Conservation (phyloP, 192 early-diverging fungal genomes). For the Linderina pennispora region DNA sequence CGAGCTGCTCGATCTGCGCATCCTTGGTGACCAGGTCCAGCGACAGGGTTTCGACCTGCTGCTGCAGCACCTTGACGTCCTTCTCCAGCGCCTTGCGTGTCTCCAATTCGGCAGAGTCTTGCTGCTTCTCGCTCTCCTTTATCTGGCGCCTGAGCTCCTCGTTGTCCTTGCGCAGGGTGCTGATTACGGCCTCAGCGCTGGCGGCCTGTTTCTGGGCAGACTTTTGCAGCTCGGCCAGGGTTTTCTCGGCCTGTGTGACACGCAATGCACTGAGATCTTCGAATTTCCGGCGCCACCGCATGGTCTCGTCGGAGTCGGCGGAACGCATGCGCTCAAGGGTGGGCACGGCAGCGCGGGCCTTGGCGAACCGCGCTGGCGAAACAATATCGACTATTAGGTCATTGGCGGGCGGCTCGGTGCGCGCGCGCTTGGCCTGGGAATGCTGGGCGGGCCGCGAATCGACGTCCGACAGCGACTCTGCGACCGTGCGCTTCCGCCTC, state of each 20-base stretch:
- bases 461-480: no score
- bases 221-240: constrained; percentile 21
- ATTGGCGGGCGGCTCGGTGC: no score
- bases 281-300: constrained; percentile 40
- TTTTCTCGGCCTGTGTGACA: constrained; percentile 30
- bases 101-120: background rate
- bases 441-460: constrained; percentile 14
- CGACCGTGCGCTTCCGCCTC: no score
- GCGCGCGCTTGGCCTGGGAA: no score
- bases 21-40: constrained; percentile 39
- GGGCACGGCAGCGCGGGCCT: background rate
- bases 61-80: constrained; percentile 17
- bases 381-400: no score
- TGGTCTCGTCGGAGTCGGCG: constrained; percentile 5
- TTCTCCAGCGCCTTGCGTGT: constrained; percentile 34
- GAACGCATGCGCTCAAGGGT: background rate
- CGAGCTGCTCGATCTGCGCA: constrained; percentile 29
- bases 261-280: constrained; percentile 32
- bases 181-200: constrained; percentile 27
- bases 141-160: constrained; percentile 13
- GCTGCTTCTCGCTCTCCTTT: background rate
- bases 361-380: background rate
- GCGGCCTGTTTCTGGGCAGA: constrained; percentile 32
- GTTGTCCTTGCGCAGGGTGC: constrained; percentile 27
- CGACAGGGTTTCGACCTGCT: constrained; percentile 32